Evolutionary conservation across 306 rosid species (phyloP).

Genomic region (Cucumis cinereus): DNA sequence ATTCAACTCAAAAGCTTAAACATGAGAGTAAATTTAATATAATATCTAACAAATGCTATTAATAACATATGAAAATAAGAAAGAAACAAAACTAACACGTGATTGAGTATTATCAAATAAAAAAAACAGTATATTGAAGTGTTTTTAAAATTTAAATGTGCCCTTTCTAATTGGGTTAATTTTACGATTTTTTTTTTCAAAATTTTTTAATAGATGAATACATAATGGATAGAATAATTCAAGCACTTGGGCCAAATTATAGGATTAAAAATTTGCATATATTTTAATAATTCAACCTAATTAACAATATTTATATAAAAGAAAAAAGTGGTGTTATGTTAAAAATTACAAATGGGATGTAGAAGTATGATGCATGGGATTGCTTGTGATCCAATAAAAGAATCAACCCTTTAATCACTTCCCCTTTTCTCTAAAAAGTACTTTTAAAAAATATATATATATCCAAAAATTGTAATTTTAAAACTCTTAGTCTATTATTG

Average conservation of each 20-base stretch:
- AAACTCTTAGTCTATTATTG: neutral
- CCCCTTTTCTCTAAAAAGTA: neutral
- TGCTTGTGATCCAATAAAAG: conserved; percentile 5
- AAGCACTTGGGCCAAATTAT: neutral
- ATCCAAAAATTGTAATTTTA: neutral
- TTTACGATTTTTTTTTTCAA: neutral
- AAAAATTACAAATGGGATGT: neutral
- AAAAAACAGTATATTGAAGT: too few relatives aligned
- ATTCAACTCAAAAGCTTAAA: too few relatives aligned
- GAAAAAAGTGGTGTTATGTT: neutral
- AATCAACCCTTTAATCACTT: neutral
- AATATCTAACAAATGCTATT: too few relatives aligned
- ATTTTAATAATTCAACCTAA: neutral
- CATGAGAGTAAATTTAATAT: too few relatives aligned
- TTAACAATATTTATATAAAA: neutral
- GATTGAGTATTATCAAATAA: too few relatives aligned
- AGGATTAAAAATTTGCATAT: neutral
- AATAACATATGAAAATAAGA: too few relatives aligned
- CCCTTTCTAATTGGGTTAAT: neutral
- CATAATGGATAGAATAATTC: neutral
- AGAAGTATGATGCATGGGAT: neutral
- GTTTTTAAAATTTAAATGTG: neutral
- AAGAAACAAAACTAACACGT: too few relatives aligned
- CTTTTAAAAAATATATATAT: neutral
- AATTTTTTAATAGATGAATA: neutral